These are phyloP conservation scores for Begonia fuchsioides DNA, from an alignment of 306 rosid genomes.

Conservation along the genomic window DNA sequence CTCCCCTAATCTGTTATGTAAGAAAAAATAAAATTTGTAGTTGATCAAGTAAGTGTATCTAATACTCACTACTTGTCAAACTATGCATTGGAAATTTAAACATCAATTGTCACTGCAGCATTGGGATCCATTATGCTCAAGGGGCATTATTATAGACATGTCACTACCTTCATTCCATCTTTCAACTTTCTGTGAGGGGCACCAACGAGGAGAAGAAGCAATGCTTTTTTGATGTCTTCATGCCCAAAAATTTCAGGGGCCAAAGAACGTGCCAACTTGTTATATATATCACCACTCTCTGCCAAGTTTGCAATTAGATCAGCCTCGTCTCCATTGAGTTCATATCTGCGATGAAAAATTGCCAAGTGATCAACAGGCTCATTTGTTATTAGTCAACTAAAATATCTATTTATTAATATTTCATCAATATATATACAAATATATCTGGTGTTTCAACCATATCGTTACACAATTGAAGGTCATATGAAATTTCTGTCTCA, in stretches of 20 bases:
- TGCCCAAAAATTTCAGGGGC: slow-evolving; percentile 99
- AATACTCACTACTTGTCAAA: too few relatives aligned
- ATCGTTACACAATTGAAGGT: not conserved
- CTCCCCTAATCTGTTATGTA: slow-evolving; percentile 83
- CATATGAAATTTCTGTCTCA: too few relatives aligned
- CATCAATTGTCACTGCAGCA: too few relatives aligned
- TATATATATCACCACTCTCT: slow-evolving; percentile 85
- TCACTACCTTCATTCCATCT: slow-evolving; percentile 88
- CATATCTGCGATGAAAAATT: slow-evolving; percentile 42
- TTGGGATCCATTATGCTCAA: too few relatives aligned
- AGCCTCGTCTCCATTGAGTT: slow-evolving; percentile 79
- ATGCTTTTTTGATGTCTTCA: slow-evolving; percentile 84
- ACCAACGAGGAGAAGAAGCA: slow-evolving; percentile 91
- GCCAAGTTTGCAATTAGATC: slow-evolving; percentile 58
- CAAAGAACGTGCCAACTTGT: slow-evolving; percentile 66
- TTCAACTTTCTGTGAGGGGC: slow-evolving; percentile 81
- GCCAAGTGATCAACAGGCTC: slow-evolving; percentile 8
- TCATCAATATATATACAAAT: too few relatives aligned
- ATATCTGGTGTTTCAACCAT: slow-evolving; percentile 6
- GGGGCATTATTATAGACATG: too few relatives aligned
- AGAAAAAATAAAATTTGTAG: slow-evolving; percentile 4
- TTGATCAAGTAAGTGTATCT: not conserved
- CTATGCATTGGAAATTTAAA: too few relatives aligned
- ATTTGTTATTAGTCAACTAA: too few relatives aligned
- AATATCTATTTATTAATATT: too few relatives aligned